Conservation (phyloP, 495 filamentous ascomycete species). For the Penicillium alfredii region DNA sequence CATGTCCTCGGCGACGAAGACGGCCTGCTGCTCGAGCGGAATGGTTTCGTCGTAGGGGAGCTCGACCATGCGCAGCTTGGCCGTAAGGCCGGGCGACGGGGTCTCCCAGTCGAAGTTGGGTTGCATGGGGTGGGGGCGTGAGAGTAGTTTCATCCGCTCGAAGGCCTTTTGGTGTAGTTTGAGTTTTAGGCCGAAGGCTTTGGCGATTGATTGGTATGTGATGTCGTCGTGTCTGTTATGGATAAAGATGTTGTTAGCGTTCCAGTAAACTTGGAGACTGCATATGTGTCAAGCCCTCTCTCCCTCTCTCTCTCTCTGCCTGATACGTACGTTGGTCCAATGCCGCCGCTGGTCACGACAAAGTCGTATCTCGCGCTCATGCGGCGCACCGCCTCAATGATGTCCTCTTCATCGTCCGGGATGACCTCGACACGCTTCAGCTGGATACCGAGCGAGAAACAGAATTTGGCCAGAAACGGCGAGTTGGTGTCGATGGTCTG, state of each 20-base stretch:
- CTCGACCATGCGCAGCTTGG: slow-evolving; percentile 83
- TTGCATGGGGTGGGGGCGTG: slow-evolving; percentile 63
- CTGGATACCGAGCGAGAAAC: slow-evolving; percentile 83
- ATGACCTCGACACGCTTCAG: slow-evolving; percentile 90
- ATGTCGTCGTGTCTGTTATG: slow-evolving; percentile 83
- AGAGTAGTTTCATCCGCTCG: slow-evolving; percentile 74
- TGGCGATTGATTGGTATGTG: slow-evolving; percentile 89
- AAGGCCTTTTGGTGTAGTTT: slow-evolving; percentile 69
- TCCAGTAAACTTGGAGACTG: no score
- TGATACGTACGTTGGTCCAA: slow-evolving; percentile 81
- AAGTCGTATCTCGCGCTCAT: slow-evolving; percentile 90
- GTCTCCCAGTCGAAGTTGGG: slow-evolving; percentile 79
- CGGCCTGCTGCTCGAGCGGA: slow-evolving; percentile 55
- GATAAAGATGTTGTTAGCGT: slow-evolving; percentile 2
- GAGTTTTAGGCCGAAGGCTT: slow-evolving; percentile 74
- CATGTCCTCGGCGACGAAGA: slow-evolving; percentile 73
- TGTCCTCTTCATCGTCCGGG: slow-evolving; percentile 82
- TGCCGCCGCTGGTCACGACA: slow-evolving; percentile 90
- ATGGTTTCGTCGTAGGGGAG: slow-evolving; percentile 66
- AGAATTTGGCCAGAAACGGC: slow-evolving; percentile 83
- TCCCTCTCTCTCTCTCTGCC: no score
- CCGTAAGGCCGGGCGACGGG: slow-evolving; percentile 68
- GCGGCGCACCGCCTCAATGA: slow-evolving; percentile 75
- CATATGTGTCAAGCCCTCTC: neutral
- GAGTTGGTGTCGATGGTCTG: slow-evolving; percentile 91